A percentile compares a stretch with the other conserved stretches of the same genome.
Evolutionary conservation across 192 early-diverging fungal genomes (phyloP).

Genomic region (Coemansia sp.): DNA sequence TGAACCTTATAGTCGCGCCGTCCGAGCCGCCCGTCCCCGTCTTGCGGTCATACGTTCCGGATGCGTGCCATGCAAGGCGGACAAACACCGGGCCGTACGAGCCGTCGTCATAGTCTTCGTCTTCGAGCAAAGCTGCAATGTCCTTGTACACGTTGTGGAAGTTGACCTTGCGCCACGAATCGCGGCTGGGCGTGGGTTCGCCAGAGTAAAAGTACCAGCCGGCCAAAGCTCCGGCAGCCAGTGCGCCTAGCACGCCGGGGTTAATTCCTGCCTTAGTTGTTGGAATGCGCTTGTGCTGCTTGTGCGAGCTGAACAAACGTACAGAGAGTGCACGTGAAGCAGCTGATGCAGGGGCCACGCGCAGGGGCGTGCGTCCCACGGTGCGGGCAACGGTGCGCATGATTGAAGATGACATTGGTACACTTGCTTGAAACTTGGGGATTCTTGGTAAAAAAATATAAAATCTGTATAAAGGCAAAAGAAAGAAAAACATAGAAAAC

Average conservation of each 20-base stretch:
- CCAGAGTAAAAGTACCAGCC: constrained; percentile 55
- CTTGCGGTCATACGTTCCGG: constrained; percentile 72
- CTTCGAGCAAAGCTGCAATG: constrained; percentile 72
- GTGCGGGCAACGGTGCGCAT: constrained; percentile 11
- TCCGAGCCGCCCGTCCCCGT: constrained; percentile 69
- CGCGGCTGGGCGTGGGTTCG: constrained; percentile 7
- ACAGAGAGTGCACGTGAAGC: not conserved
- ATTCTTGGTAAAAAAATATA: not conserved
- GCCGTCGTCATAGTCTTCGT: constrained; percentile 77
- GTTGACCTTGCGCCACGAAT: constrained; percentile 58
- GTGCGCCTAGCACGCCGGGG: constrained; percentile 36
- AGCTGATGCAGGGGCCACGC: not conserved
- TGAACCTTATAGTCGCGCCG: constrained; percentile 75
- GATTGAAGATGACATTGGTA: constrained; percentile 1
- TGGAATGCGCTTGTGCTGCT: constrained; percentile 24
- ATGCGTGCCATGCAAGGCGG: constrained; percentile 82
- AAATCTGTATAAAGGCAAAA: constrained; percentile 1
- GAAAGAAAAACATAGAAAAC: constrained; percentile 3
- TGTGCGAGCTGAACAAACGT: constrained; percentile 29
- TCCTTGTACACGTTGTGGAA: constrained; percentile 74
- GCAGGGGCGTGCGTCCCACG: not conserved
- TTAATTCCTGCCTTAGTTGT: constrained; percentile 29
- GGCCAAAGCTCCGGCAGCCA: constrained; percentile 52
- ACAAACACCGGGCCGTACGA: constrained; percentile 75
- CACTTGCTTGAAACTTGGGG: not conserved